These are phyloP conservation scores for Pseudopediastrum boryanum DNA, from an alignment of 139 green algal species.

Conservation along the genomic window DNA sequence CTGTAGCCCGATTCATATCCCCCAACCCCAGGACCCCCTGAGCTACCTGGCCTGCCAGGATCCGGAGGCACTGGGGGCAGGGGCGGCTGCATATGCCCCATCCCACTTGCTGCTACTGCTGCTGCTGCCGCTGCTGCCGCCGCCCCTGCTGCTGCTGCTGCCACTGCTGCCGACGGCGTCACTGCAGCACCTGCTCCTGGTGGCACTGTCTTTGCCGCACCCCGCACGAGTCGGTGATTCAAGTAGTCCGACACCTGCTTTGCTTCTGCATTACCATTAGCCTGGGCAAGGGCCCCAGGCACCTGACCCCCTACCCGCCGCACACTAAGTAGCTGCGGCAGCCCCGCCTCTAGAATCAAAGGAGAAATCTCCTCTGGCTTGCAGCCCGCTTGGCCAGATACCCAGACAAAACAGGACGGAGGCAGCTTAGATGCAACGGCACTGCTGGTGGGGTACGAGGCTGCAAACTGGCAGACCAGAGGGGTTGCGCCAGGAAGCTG, in stretches of 20 bases:
- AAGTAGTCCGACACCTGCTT: not conserved
- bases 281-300: not conserved
- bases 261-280: not conserved
- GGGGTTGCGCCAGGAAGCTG: too few relatives aligned
- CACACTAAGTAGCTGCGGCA: not conserved
- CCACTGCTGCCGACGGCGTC: slow-evolving; percentile 17
- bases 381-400: too few relatives aligned
- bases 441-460: too few relatives aligned
- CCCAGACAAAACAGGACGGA: too few relatives aligned
- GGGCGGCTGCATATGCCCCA: not conserved
- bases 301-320: not conserved
- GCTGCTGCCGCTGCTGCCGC: slow-evolving; percentile 1
- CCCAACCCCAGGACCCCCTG: not conserved
- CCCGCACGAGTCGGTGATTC: not conserved
- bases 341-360: not conserved
- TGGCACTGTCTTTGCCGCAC: slow-evolving; percentile 3
- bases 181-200: slow-evolving; percentile 6
- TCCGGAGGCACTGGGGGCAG: too few relatives aligned
- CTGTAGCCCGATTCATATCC: not conserved
- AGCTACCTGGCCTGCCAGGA: not conserved
- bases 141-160: not conserved
- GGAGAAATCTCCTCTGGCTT: too few relatives aligned
- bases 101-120: slow-evolving; percentile 14
- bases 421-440: too few relatives aligned
- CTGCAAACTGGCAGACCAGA: too few relatives aligned